These are phyloP conservation scores for Neophaeococcomyces mojaviensis DNA, from an alignment of 2,329 filamentous ascomycete species.

Conservation along the genomic window DNA sequence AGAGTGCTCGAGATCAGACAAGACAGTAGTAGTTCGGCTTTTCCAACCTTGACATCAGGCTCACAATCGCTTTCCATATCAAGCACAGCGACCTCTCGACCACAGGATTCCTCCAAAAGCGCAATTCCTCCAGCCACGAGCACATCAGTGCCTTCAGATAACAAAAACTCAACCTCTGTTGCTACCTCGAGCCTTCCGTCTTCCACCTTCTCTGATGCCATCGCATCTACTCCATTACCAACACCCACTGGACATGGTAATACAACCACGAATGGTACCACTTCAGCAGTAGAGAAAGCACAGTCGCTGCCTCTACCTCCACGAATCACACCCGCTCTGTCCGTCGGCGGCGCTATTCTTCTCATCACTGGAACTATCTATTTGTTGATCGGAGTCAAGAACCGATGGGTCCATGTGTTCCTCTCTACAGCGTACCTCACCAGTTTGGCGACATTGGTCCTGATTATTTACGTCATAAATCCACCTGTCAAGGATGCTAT, in stretches of 20 bases:
- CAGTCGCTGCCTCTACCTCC: constrained; percentile 61
- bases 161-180: background rate
- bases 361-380: constrained; percentile 65
- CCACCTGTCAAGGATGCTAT: constrained; percentile 65
- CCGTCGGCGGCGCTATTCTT: constrained; percentile 68
- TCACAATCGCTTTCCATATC: background rate
- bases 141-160: background rate
- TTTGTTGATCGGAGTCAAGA: constrained; percentile 73
- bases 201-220: constrained; percentile 4
- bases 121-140: background rate
- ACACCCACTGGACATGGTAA: constrained; percentile 14
- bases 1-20: constrained; percentile 4
- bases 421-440: constrained; percentile 69
- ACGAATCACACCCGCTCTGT: constrained; percentile 70
- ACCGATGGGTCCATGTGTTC: constrained; percentile 68
- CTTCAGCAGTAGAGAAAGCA: background rate
- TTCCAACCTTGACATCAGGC: constrained; percentile 1
- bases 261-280: constrained; percentile 9
- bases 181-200: background rate
- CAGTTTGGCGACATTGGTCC: constrained; percentile 64
- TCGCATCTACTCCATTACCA: constrained; percentile 13
- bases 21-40: background rate
- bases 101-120: background rate
- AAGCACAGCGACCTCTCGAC: background rate
- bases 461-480: constrained; percentile 84